Evolutionary conservation across 2,329 filamentous ascomycete species (phyloP).

Genomic region (Arthrinium puccinioides): DNA sequence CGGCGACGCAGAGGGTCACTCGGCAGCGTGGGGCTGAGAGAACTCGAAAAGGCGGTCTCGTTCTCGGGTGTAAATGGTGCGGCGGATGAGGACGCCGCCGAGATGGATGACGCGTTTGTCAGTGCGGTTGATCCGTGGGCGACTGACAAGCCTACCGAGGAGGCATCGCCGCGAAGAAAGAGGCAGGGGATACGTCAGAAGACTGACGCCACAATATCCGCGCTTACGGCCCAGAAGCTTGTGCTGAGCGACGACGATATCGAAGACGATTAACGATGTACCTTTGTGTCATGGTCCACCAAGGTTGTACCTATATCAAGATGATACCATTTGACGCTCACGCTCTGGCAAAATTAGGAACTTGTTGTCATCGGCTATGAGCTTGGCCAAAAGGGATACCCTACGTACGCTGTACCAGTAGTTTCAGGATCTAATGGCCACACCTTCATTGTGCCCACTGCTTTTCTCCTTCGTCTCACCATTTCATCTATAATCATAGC

Average conservation of each 20-base stretch:
- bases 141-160: conserved; percentile 53
- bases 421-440: no score
- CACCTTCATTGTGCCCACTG: no score
- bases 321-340: no score
- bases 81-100: conserved; percentile 21
- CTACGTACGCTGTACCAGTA: no score
- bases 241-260: conserved; percentile 81
- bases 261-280: conserved; percentile 49
- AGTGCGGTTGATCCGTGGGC: conserved; percentile 46
- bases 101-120: conserved; percentile 32
- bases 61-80: conserved; percentile 50
- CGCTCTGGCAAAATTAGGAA: no score
- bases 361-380: no score
- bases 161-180: conserved; percentile 42
- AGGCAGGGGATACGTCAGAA: conserved; percentile 26
- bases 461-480: no score
- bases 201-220: conserved; percentile 14
- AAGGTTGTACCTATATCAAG: no score
- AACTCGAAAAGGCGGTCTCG: conserved; percentile 55
- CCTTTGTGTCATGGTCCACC: no score
- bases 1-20: conserved; percentile 23
- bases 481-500: no score
- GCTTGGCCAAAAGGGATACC: no score
- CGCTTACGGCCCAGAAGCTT: conserved; percentile 47
- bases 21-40: conserved; percentile 12